phyloP scores from a whole-genome alignment of 2,329 filamentous ascomycete species.

The Coleophoma eucalyptorum region DNA sequence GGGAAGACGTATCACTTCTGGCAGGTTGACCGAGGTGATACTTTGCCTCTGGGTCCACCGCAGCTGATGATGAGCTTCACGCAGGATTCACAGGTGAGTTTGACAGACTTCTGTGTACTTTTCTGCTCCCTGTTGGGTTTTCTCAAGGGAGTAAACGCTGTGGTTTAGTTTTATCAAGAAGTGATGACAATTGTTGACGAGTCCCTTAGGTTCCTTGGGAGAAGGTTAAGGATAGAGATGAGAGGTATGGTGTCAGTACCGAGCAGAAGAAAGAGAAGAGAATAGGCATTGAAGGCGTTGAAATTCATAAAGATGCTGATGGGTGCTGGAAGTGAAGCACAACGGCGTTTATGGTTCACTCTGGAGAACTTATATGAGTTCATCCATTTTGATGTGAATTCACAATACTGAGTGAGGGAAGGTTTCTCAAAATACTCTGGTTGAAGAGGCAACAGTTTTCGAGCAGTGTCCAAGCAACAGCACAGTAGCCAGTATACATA shows the following conservation, averaged over 20 bases:
- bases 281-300: constrained; percentile 42
- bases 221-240: constrained; percentile 44
- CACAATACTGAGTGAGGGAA: no score
- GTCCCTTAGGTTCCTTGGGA: constrained; percentile 22
- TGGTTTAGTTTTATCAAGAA: constrained; percentile 11
- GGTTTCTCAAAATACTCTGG: no score
- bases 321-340: constrained; percentile 35
- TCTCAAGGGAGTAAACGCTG: constrained; percentile 12
- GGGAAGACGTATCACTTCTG: constrained; percentile 85
- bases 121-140: constrained; percentile 15
- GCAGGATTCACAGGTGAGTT: constrained; percentile 39
- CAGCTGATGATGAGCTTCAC: constrained; percentile 63
- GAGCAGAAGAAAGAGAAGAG: constrained; percentile 48
- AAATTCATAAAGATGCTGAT: constrained; percentile 42
- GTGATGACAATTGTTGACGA: no score
- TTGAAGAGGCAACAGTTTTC: no score
- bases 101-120: constrained; percentile 14
- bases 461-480: no score
- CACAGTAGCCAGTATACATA: no score
- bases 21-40: constrained; percentile 75
- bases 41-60: constrained; percentile 55
- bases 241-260: constrained; percentile 47
- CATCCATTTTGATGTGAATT: no score
- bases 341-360: no score
- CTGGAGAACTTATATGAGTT: no score